Evolutionary conservation across 768 basidiomycete species (phyloP), one percentile per base, ranked within the genome.

Genomic region (Agaricus blazei): DNA sequence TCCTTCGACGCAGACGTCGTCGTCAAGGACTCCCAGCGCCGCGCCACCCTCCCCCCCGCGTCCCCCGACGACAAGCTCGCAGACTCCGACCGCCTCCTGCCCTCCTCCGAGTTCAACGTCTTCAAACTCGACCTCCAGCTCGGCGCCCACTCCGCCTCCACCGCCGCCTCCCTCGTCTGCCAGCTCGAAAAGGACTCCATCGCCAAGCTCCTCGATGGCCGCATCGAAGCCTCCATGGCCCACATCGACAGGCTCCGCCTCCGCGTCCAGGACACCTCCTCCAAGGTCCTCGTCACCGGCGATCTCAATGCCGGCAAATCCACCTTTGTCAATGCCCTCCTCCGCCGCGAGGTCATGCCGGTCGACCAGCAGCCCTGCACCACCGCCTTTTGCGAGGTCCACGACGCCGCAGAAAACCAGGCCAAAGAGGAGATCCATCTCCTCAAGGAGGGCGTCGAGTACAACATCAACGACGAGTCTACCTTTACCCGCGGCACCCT

Each of bases 291-390:
- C 60, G 93, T 99, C 56, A 98, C 97, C 24, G 97, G 97, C 58
- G 97, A 99, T 68, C 79, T 99, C 57, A 99, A 99, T 68, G 90
- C 97, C 36, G 97, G 97, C 64, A 99, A 99, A 72, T 97, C 94
- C 19, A 98, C 97, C 0, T 91, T 99, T 67, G 93, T 99, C 67
- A 99, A 99, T 65, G 92, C 96, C 4, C 76, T 99, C 34, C 83
- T 99, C 4, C 79, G 93, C 45, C 81, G 93, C 5, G 84, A 91
- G 65, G 85, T 97, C 43, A 92, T 99, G 88, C 94, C 97, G 7
- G 87, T 95, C 57, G 97, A 99, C 70, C 94, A 99, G 67, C 97
- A 98, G 67, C 97, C 97, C 3, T 92, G 94, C 69, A 99, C 97
- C 0, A 93, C 93, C 28, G 86, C 93, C 29, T 99, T 99, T 67